phyloP scores from a whole-genome alignment of 805 yeast genomes.

The Hanseniaspora nectarophila region DNA sequence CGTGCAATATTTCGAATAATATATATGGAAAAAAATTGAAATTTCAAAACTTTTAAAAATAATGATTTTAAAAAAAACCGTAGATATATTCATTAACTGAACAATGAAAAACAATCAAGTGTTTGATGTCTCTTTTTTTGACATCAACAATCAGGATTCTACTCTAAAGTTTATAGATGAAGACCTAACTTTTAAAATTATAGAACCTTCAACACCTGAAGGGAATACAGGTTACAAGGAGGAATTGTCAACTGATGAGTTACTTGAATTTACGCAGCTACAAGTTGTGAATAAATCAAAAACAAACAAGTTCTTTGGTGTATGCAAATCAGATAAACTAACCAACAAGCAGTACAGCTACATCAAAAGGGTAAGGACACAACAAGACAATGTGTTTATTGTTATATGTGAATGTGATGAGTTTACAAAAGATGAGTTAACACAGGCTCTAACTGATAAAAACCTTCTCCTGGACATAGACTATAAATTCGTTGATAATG shows the following conservation, averaged over 20 bases:
- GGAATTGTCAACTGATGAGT: not conserved
- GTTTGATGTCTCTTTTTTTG: conserved; percentile 9
- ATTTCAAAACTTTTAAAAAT: too few species aligned
- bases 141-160: not conserved
- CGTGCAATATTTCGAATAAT: too few species aligned
- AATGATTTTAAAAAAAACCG: too few species aligned
- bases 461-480: conserved; percentile 18
- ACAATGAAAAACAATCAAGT: not conserved
- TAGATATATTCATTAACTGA: too few species aligned
- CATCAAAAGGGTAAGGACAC: conserved; percentile 40
- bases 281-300: conserved; percentile 1
- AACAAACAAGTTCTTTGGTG: conserved; percentile 4
- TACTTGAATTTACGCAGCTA: not conserved
- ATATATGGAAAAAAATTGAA: too few species aligned
- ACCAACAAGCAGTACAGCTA: conserved; percentile 23
- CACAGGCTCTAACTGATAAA: conserved; percentile 21
- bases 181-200: not conserved
- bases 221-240: not conserved
- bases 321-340: not conserved
- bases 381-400: conserved; percentile 19
- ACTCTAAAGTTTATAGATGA: not conserved
- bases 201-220: not conserved
- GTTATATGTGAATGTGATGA: conserved; percentile 38
- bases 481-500: conserved; percentile 19
- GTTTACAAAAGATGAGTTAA: conserved; percentile 29